phyloP scores from a whole-genome alignment of 2,329 filamentous ascomycete genomes.

The Cercospora zeina region DNA sequence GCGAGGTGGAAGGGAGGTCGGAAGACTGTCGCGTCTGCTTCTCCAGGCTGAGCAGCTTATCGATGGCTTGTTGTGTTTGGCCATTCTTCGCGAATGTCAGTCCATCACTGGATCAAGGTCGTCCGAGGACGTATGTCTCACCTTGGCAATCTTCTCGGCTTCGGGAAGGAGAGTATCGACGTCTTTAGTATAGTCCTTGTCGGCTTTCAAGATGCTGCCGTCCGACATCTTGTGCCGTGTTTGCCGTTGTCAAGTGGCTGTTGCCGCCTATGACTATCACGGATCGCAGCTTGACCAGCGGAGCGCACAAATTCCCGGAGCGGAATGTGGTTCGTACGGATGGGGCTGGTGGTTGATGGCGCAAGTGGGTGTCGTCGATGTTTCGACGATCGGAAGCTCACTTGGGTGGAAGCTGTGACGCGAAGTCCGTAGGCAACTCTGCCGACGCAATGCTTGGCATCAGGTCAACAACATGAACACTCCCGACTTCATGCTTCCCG shows the following conservation, averaged over 20 bases:
- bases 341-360: not conserved
- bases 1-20: constrained; percentile 91
- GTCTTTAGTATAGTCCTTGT: constrained; percentile 99
- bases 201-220: constrained; percentile 77
- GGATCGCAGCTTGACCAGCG: not conserved
- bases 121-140: constrained; percentile 1
- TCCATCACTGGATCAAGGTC: not conserved
- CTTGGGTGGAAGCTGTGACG: constrained; percentile 7
- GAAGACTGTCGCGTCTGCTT: constrained; percentile 98
- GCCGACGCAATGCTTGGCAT: not conserved
- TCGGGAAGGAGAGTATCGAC: constrained; percentile 89
- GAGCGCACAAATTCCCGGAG: not conserved
- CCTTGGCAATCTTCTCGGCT: constrained; percentile 74
- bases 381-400: constrained; percentile 1
- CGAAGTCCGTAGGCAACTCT: not conserved
- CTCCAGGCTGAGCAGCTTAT: constrained; percentile 88
- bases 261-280: not conserved
- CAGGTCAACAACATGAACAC: not conserved
- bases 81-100: constrained; percentile 51
- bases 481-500: not conserved
- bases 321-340: not conserved
- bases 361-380: constrained; percentile 2
- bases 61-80: constrained; percentile 82
- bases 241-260: not conserved
- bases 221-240: constrained; percentile 63